phyloP scores from a whole-genome alignment of 768 basidiomycete species.

The Kwoniella mangroviensis region DNA sequence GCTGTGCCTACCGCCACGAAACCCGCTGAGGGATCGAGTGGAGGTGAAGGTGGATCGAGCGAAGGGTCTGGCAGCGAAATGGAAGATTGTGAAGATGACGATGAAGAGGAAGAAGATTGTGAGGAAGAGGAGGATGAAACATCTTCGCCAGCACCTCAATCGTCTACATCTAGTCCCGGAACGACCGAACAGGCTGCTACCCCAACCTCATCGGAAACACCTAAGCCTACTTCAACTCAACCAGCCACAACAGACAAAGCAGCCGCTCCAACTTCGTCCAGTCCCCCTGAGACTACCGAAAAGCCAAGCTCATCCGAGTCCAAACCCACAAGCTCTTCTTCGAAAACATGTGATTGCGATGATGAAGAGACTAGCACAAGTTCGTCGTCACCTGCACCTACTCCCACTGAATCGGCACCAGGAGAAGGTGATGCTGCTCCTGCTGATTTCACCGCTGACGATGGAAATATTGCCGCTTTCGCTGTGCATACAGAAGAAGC shows the following conservation, averaged over 20 bases:
- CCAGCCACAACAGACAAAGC: background rate
- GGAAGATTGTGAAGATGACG: conserved; percentile 10
- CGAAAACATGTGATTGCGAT: conserved; percentile 6
- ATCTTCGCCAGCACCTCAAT: background rate
- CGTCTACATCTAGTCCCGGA: background rate
- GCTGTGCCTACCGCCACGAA: background rate
- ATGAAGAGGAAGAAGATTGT: conserved; percentile 9
- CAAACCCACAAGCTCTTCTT: background rate
- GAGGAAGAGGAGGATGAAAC: background rate
- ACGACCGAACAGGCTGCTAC: background rate
- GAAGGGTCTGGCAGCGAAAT: background rate
- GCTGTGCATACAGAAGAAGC: background rate
- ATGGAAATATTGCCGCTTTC: background rate
- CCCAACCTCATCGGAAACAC: conserved; percentile 6
- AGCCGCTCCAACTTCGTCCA: background rate
- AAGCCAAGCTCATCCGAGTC: background rate
- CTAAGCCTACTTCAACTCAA: background rate
- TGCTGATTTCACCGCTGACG: background rate
- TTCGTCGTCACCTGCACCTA: background rate
- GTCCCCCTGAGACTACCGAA: background rate
- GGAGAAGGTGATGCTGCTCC: background rate
- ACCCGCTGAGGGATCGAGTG: background rate
- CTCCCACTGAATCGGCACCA: background rate
- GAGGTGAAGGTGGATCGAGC: background rate
- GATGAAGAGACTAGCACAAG: background rate